Conservation (phyloP, 2,329 filamentous ascomycete species). For the Neoascochyta sp. region DNA sequence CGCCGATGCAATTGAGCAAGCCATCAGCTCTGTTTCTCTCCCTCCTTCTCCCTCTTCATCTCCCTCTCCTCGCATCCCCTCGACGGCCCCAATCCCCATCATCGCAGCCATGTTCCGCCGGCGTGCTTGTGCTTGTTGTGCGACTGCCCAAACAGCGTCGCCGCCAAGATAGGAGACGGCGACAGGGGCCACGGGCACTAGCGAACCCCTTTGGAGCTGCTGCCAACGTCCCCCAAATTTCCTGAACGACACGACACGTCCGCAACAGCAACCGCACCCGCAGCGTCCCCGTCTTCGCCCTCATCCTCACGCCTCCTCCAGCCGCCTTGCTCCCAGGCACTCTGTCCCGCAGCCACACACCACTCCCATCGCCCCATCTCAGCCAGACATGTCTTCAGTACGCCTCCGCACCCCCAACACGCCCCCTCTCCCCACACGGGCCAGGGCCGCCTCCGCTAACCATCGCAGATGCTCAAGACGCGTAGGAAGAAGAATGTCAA, state of each 20-base stretch:
- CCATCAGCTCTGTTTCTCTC: too few species aligned
- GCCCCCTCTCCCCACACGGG: constrained; percentile 15
- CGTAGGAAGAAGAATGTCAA: constrained; percentile 99
- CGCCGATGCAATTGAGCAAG: too few species aligned
- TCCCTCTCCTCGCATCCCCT: too few species aligned
- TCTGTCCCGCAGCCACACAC: constrained; percentile 16
- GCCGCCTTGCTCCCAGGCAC: constrained; percentile 19
- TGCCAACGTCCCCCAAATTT: constrained; percentile 42
- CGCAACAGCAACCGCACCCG: constrained; percentile 24
- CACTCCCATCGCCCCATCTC: constrained; percentile 18
- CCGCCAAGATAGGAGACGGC: constrained; percentile 30
- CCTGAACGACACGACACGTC: constrained; percentile 35
- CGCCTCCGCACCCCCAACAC: constrained; percentile 24
- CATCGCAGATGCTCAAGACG: constrained; percentile 62
- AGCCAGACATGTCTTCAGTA: constrained; percentile 39
- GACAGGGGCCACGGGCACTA: constrained; percentile 31
- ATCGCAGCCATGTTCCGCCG: too few species aligned
- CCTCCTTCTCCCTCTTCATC: too few species aligned
- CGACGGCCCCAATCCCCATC: too few species aligned
- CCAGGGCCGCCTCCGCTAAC: constrained; percentile 27
- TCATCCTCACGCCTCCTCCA: constrained; percentile 16
- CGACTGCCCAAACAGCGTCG: too few species aligned
- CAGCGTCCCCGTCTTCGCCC: constrained; percentile 18
- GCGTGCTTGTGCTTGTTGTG: too few species aligned
- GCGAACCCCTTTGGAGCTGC: constrained; percentile 41